These are phyloP conservation scores for Pouteria campechiana DNA, from an alignment of 179 eudicot species.

Conservation along the genomic window DNA sequence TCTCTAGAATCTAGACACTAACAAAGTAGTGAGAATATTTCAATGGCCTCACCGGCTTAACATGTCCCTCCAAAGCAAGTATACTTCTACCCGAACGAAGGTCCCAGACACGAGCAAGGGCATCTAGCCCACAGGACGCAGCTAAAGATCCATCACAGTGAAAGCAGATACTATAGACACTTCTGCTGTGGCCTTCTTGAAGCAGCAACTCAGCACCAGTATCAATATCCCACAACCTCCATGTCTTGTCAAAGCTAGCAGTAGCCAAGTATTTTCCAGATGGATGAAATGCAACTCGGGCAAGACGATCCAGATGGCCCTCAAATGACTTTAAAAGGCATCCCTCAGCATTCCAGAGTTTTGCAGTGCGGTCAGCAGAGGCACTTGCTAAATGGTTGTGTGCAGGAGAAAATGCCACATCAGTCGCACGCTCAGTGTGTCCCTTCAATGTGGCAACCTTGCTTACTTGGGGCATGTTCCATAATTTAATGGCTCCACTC, in stretches of 20 bases:
- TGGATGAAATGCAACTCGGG: slow-evolving; percentile 87
- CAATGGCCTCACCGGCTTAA: slow-evolving; percentile 52
- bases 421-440: slow-evolving; percentile 80
- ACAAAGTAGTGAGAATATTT: not conserved
- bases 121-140: slow-evolving; percentile 84
- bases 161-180: slow-evolving; percentile 72
- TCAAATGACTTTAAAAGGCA: slow-evolving; percentile 43
- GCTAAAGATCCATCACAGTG: slow-evolving; percentile 89
- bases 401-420: slow-evolving; percentile 72
- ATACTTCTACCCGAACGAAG: slow-evolving; percentile 86
- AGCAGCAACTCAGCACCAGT: slow-evolving; percentile 80
- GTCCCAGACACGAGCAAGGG: slow-evolving; percentile 96
- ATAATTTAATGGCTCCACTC: slow-evolving; percentile 78
- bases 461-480: slow-evolving; percentile 79
- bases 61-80: slow-evolving; percentile 91
- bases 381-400: slow-evolving; percentile 63
- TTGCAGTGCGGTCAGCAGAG: slow-evolving; percentile 90
- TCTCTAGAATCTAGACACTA: too few relatives aligned
- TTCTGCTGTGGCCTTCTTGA: slow-evolving; percentile 97
- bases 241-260: slow-evolving; percentile 94
- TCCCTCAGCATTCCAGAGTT: slow-evolving; percentile 68
- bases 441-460: slow-evolving; percentile 66
- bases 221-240: slow-evolving; percentile 94
- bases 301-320: slow-evolving; percentile 92
- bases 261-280: slow-evolving; percentile 90